Evolutionary conservation across 257 asterid genomes (phyloP).

Genomic region (Solanum chilense): DNA sequence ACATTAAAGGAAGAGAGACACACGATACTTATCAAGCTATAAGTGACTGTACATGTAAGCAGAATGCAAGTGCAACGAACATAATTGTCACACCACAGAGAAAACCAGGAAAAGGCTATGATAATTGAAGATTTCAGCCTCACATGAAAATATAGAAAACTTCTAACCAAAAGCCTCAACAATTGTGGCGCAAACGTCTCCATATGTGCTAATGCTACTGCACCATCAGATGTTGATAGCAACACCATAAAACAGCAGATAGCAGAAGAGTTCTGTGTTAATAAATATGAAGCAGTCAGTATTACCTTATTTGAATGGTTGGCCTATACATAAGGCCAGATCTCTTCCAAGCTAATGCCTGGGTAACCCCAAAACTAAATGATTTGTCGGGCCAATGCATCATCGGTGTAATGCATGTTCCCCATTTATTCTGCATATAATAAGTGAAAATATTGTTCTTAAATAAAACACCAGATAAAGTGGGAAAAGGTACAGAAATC

Average conservation of each 20-base stretch:
- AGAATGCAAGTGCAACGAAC: background rate
- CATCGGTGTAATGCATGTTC: slow-evolving; percentile 74
- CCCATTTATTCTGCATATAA: slow-evolving; percentile 71
- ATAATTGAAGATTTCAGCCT: background rate
- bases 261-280: background rate
- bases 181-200: background rate
- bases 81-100: background rate
- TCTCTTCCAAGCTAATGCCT: slow-evolving; percentile 97
- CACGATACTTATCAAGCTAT: background rate
- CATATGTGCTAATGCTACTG: background rate
- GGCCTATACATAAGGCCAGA: slow-evolving; percentile 94
- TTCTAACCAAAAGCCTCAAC: background rate
- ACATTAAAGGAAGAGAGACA: background rate
- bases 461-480: background rate
- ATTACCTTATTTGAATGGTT: slow-evolving; percentile 69
- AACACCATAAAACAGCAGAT: background rate
- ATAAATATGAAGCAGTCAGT: background rate
- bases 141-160: background rate
- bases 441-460: background rate
- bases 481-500: background rate
- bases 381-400: slow-evolving; percentile 92
- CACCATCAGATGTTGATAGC: background rate
- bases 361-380: slow-evolving; percentile 68
- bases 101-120: background rate
- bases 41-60: background rate